Base-by-base conservation (phyloP, 164 flowering plant genomes). In the Sextonia rubra region DNA sequence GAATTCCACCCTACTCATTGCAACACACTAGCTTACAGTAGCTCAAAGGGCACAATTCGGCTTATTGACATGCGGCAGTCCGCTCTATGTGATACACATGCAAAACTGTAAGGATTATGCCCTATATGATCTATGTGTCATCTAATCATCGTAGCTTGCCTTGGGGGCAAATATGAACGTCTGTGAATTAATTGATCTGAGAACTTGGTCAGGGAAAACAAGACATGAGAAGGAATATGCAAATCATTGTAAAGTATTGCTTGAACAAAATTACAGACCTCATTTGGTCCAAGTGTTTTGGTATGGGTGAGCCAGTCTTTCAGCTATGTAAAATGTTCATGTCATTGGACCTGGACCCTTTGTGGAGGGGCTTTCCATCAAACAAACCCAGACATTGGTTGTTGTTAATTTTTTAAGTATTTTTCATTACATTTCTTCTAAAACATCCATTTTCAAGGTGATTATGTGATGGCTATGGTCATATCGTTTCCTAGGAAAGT, bases 41-140 rank as follows among this genome's bases (percentile, higher is more conserved):
- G 97, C 75, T 91, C 97, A 79, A 91, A 88, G 76, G 97, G 97
- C 69, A 85, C 90, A 69, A 86, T 91, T 76, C 90, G 97, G 27
- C 91, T 91, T 71, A 87, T 90, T 80, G 97, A 91, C 81, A 77
- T 91, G 84, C 85, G 97, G 70, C 97, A 91, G 71, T 91, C 97
- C 76, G 97, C 97, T 69, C 78, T 91, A 55, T 91, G 94, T 80
- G 97, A 91, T 74, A 74, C 89, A 69, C 93, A 91, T 85, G 77
- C 90, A 58, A 91, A 89, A 85, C 71, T 91, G 97, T 90, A 81
- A 85, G 94, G 71, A 37, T 25, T 55, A 37, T 56, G 11, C 47
- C 25, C 44, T 29, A 37, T 37, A 7, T 2, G 0, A 37, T 37
- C 11, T 37, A 37, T 37, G 5, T 37, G 44, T 37, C 44, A 32